A percentile compares a stretch with the other conserved stretches of the same genome.
phyloP scores from a whole-genome alignment of 1,284 basidiomycete genomes.

The Boletellus deceptivus region DNA sequence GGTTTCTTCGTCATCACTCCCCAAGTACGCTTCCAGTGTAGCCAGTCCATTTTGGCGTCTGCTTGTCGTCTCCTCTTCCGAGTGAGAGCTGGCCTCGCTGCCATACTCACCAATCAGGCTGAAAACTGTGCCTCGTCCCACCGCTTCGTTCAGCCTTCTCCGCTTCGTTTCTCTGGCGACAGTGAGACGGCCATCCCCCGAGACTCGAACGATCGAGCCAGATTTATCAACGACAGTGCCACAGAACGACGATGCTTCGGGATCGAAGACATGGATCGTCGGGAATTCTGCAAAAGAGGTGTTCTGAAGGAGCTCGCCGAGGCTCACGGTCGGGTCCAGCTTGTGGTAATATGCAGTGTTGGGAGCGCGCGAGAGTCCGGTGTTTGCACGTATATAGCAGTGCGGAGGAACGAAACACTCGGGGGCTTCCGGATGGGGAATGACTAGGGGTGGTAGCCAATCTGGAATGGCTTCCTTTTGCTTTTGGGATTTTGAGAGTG shows the following conservation, averaged over 20 bases:
- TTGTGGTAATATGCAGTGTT: conserved; percentile 50
- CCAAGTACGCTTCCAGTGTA: conserved; percentile 54
- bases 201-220: conserved; percentile 39
- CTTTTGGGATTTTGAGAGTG: conserved; percentile 24
- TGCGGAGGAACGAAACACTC: conserved; percentile 54
- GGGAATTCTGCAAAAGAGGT: conserved; percentile 81
- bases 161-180: conserved; percentile 45
- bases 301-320: conserved; percentile 51
- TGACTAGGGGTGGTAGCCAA: conserved; percentile 56
- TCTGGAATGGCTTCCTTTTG: conserved; percentile 43
- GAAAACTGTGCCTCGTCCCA: conserved; percentile 52
- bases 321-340: conserved; percentile 48
- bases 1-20: conserved; percentile 41
- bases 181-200: conserved; percentile 36
- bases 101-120: conserved; percentile 66
- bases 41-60: conserved; percentile 41
- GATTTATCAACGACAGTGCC: conserved; percentile 54
- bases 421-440: conserved; percentile 52
- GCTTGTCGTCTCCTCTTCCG: conserved; percentile 30
- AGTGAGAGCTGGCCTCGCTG: conserved; percentile 52
- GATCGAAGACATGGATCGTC: conserved; percentile 69
- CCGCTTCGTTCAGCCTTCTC: conserved; percentile 49
- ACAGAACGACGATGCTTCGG: conserved; percentile 48
- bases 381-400: conserved; percentile 54
- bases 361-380: conserved; percentile 33